Percentiles rank a stretch among this genome's conserved stretches.
Evolutionary conservation across 352 stramenopile genomes (phyloP).

Genomic region (Albugo laibachii): DNA sequence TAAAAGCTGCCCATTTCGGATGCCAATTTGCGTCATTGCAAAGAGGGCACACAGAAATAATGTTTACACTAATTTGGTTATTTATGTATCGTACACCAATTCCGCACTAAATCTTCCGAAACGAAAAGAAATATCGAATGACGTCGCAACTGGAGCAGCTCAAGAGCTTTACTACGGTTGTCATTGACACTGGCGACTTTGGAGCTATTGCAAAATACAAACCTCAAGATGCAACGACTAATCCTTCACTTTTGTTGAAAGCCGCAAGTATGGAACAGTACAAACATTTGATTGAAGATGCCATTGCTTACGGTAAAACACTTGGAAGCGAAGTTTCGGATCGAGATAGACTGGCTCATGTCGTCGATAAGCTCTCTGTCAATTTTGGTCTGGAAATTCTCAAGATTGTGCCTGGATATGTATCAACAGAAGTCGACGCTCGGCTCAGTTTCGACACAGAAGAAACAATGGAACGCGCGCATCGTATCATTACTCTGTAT

Average conservation of each 20-base stretch:
- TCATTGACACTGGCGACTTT: slow-evolving; percentile 82
- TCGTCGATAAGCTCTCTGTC: slow-evolving; percentile 80
- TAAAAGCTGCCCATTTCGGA: slow-evolving; percentile 35
- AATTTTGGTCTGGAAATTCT: slow-evolving; percentile 79
- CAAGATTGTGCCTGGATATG: slow-evolving; percentile 68
- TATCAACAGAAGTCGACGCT: slow-evolving; percentile 87
- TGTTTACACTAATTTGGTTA: too few species aligned
- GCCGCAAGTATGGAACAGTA: slow-evolving; percentile 71
- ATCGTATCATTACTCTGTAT: slow-evolving; percentile 80
- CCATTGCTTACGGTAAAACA: slow-evolving; percentile 44
- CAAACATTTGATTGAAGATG: slow-evolving; percentile 63
- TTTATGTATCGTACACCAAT: too few species aligned
- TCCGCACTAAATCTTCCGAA: too few species aligned
- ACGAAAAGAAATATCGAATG: neutral
- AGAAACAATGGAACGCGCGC: slow-evolving; percentile 39
- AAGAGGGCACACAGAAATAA: too few species aligned
- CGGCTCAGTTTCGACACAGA: slow-evolving; percentile 75
- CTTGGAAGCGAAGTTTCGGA: slow-evolving; percentile 8
- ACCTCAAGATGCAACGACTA: slow-evolving; percentile 84
- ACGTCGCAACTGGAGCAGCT: slow-evolving; percentile 38
- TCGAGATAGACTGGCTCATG: slow-evolving; percentile 28
- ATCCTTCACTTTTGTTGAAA: slow-evolving; percentile 85
- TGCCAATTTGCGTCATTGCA: slow-evolving; percentile 21
- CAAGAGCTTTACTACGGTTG: slow-evolving; percentile 72
- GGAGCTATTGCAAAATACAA: slow-evolving; percentile 13